Conservation (phyloP, 768 basidiomycete species). For the Amanita molliuscula region DNA sequence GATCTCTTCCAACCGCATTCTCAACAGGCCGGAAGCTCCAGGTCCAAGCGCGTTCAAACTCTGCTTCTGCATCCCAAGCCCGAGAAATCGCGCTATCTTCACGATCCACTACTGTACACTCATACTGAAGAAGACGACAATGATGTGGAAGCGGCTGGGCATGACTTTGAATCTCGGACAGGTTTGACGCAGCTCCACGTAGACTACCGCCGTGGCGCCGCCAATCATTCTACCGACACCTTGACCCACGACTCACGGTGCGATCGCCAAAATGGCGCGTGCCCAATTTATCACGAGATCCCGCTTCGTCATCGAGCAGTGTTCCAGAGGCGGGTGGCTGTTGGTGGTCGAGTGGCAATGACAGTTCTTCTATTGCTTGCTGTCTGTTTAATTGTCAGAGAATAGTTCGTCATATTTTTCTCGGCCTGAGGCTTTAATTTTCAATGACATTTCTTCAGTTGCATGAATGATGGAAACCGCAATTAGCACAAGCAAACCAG, state of each 20-base stretch:
- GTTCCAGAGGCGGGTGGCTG: background rate
- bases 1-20: background rate
- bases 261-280: background rate
- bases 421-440: background rate
- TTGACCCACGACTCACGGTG: background rate
- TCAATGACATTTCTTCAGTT: background rate
- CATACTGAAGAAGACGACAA: background rate
- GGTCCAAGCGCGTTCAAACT: background rate
- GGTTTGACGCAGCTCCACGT: background rate
- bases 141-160: background rate
- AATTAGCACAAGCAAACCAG: too few species aligned
- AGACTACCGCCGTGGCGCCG: background rate
- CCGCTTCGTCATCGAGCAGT: background rate
- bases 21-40: background rate
- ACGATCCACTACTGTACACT: background rate
- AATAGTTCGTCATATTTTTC: background rate
- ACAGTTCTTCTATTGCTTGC: background rate
- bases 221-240: background rate
- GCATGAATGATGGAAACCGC: background rate
- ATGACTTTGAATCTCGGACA: background rate
- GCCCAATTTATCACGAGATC: background rate
- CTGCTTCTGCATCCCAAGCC: background rate
- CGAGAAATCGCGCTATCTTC: background rate
- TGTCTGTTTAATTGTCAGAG: background rate
- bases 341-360: constrained; percentile 1